Evolutionary conservation across 768 basidiomycete species (phyloP), one percentile per base, ranked within the genome.

Genomic region (Candolleomyces eurysporus): DNA sequence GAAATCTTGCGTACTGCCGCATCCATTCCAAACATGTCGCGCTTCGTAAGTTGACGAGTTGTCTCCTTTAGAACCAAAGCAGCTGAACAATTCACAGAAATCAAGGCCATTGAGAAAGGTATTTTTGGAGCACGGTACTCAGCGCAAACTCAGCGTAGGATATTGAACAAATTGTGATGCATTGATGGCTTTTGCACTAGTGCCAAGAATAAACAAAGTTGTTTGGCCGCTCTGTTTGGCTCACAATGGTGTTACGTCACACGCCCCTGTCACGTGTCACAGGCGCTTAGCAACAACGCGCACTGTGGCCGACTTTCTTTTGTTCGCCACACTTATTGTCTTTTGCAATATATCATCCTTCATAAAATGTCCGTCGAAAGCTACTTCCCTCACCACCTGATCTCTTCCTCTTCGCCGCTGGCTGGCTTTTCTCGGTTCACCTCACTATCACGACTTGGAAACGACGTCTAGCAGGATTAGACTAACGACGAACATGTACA

Each of bases 21-120:
- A 86, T 85, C 76, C 76, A 85, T 69, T 87, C 87, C 6, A 88
- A 82, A 66, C 83, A 83, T 61, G 48, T 88, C 40, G 86, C 87
- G 0, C 74, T 88, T 45, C 86, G 87, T 89, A 63, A 68, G 87
- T 80, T 36, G 16, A 16, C 11, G 7, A 11, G 4, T 19, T 30
- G 30, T 53, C 31, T 2, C 55, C 59, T 26, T 53, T 10, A 45
- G 13, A 9, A 39, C 10, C 10, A 17, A 31, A 16, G 14, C n/a
- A 9, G 6, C 26, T 48, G 40, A 26, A 16, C n/a, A 22, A 26
- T 3, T 7, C 0, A 13, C 65, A 87, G 86, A 87, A 70, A 86
- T 87, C 68, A 86, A 85, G 67, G 85, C 85, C 0, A 79, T 79
- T 36, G 79, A 85, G 62, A 80, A 81, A 62, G 79, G 79, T 1